Evolutionary conservation across 208 protist genomes (phyloP).

Genomic region (Trypanosomatidae sp.): DNA sequence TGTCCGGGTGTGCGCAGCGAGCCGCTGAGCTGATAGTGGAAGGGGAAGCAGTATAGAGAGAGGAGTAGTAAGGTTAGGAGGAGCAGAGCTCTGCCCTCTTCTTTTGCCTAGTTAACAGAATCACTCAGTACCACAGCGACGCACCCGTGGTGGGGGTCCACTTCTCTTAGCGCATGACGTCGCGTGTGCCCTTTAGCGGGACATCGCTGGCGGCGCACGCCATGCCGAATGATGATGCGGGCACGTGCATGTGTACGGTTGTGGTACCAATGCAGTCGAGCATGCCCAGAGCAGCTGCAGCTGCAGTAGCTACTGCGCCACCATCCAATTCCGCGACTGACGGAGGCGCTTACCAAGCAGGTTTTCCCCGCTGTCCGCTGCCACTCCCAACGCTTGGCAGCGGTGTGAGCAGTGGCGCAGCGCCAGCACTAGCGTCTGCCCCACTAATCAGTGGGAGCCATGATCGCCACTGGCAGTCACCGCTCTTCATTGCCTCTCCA

Average conservation of each 20-base stretch:
- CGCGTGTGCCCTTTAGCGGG: background rate
- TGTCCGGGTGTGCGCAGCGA: background rate
- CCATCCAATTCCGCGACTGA: background rate
- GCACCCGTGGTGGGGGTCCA: background rate
- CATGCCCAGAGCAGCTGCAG: background rate
- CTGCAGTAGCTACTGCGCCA: background rate
- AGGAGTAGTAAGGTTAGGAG: background rate
- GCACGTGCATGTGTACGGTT: background rate
- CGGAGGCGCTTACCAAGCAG: background rate
- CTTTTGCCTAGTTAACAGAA: background rate
- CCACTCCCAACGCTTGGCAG: background rate
- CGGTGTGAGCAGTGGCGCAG: background rate
- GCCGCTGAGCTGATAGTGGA: background rate
- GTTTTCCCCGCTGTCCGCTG: background rate
- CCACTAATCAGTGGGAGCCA: background rate
- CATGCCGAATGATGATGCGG: background rate
- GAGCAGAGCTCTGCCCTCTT: background rate
- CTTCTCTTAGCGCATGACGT: background rate
- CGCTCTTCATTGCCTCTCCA: background rate
- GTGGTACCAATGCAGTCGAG: background rate
- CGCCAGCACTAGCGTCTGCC: background rate
- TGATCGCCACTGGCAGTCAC: background rate
- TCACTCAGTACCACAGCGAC: background rate
- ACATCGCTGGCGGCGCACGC: background rate
- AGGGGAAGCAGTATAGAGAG: background rate